A percentile compares a stretch with the other conserved stretches of the same genome.
These are phyloP conservation scores for Telfairia occidentalis DNA, from an alignment of 331 rosid species.

Conservation along the genomic window DNA sequence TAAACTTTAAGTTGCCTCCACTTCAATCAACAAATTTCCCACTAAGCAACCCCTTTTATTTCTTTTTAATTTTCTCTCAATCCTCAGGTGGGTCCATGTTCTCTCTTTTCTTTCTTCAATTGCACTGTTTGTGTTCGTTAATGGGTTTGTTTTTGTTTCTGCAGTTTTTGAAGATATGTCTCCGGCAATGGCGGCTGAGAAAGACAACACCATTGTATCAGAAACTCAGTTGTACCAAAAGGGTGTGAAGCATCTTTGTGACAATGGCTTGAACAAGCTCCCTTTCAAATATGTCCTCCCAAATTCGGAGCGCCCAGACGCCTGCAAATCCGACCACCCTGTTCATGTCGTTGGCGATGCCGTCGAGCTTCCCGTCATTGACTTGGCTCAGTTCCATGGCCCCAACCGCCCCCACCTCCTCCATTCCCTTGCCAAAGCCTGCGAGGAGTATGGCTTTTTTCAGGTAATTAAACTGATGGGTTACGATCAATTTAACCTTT, in stretches of 20 bases:
- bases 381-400: constrained; percentile 19
- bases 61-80: not conserved
- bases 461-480: constrained; percentile 35
- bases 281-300: constrained; percentile 26
- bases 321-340: not conserved
- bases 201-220: not conserved
- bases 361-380: constrained; percentile 23
- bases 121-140: not conserved
- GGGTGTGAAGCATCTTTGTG: constrained; percentile 25
- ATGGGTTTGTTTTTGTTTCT: not conserved
- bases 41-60: not conserved
- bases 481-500: not conserved
- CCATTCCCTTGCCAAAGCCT: constrained; percentile 1
- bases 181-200: constrained; percentile 4
- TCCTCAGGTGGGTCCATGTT: not conserved
- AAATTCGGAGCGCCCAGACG: constrained; percentile 15
- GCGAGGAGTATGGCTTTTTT: constrained; percentile 27
- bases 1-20: not conserved
- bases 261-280: constrained; percentile 18
- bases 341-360: not conserved
- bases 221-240: constrained; percentile 11
- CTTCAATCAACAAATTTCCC: not conserved
- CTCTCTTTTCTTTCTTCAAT: not conserved
- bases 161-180: not conserved
- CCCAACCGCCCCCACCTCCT: constrained; percentile 9